Evolutionary conservation across 2,329 filamentous ascomycete genomes (phyloP), one percentile per base, ranked within the genome.

Genomic region (Cryphonectria parasitica): DNA sequence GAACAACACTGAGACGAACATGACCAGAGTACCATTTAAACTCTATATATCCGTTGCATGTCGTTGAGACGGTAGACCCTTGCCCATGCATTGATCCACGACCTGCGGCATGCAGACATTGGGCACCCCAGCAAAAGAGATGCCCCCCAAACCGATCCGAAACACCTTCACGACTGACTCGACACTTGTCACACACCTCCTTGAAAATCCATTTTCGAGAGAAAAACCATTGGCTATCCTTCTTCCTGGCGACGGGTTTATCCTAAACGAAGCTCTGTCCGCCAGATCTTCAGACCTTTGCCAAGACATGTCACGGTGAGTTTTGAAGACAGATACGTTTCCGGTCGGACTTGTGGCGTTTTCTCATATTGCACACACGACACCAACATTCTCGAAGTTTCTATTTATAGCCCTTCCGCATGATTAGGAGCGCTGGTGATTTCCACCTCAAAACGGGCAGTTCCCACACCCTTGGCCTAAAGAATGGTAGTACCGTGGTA

Each of bases 121-220:
- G 31, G 31, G 34, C 28, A 10, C 17, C 52, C 45, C 39, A 41
- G 13, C 22, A 69, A 36, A 63, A 60, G 49, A 49, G 63, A 31
- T 1, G 31, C 22, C 22, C 8, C 58, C 67, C 58, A 67, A 71
- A 69, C 67, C 28, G 45, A 67, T n/a, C 58, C 67, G 62, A 71
- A 69, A 71, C 67, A 49, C 60, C 22, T n/a, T 64, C 36, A 22
- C 22, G 69, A 64, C 68, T 54, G 68, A 69, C 36, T 36, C 36
- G 36, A 19, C 60, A 34, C n/a, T 45, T 45, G 22, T 45, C 39
- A 64, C 61, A 64, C n/a, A 39, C 15, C 39, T 45, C 36, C 36
- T 43, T 64, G 3, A 19, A 28, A 19, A 41, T 22, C 45, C 15
- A 19, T 31, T 36, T 45, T 34, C 11, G 28, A 61, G 19, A 13